Base-by-base conservation (phyloP, 139 green algal genomes). In the Chlamydomonas sp. region DNA sequence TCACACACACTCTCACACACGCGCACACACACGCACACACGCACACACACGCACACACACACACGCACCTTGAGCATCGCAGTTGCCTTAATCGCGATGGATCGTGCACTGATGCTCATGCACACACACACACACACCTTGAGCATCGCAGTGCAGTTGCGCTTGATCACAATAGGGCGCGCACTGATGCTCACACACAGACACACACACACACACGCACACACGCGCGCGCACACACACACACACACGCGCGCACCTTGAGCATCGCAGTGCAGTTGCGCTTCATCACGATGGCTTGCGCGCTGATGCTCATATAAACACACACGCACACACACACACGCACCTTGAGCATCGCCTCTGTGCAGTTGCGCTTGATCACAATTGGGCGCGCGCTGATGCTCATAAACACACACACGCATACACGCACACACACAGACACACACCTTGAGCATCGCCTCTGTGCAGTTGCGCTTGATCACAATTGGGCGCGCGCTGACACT, bases 281-380 rank as follows among this genome's bases (percentile, higher is more conserved):
- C n/a, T n/a, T n/a, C n/a, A n/a, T n/a, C n/a, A n/a, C n/a, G n/a
- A n/a, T n/a, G n/a, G n/a, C n/a, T n/a, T n/a, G n/a, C 43, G 13
- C 43, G 13, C 43, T 54, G 16, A 54, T 20, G 20, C 13, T 54
- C 43, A 26, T 20, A 54, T 20, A 54, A 13, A 54, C 20, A 54
- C 43, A 54, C 43, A 54, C 43, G 20, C 43, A 26, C 43, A 26
- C 43, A 54, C 43, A 54, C 43, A 54, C 20, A 54, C 62, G 31
- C 72, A 78, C 74, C 81, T 86, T 86, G 37, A 86, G 81, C 81
- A 86, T 86, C 2, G 81, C 81, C 66, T 86, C 81, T 50, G 81
- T 86, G 75, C 81, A 86, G 22, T 59, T 76, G 28, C 81, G 75
- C 73, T 86, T 86, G 5, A 82, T 69, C 37, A 86, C 76, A 36